Conservation (phyloP, 768 basidiomycete genomes). For the Lactarius psammicola region DNA sequence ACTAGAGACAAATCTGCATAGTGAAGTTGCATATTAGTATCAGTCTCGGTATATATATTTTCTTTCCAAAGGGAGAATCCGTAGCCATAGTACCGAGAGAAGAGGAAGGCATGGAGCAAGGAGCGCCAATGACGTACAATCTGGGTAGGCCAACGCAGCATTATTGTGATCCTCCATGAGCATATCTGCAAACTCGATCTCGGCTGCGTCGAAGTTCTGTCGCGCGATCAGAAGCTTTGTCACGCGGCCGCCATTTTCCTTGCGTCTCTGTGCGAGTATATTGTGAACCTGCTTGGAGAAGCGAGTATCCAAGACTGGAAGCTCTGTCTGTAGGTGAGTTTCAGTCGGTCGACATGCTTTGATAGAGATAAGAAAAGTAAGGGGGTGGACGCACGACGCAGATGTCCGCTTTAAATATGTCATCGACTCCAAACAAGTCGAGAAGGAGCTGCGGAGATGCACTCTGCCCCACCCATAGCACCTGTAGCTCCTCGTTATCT, state of each 20-base stretch:
- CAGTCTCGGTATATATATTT: not conserved
- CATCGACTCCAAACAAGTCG: slow-evolving; percentile 85
- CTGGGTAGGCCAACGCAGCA: slow-evolving; percentile 86
- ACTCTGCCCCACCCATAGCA: slow-evolving; percentile 87
- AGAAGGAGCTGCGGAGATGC: slow-evolving; percentile 76
- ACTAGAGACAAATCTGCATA: slow-evolving; percentile 26
- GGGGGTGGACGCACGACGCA: slow-evolving; percentile 58
- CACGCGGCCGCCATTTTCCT: slow-evolving; percentile 49
- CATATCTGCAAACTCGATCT: slow-evolving; percentile 97
- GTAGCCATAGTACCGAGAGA: not conserved
- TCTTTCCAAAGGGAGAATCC: not conserved
- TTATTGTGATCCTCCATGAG: slow-evolving; percentile 97
- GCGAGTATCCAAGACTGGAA: slow-evolving; percentile 69
- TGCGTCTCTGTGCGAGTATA: slow-evolving; percentile 67
- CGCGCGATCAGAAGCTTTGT: slow-evolving; percentile 74
- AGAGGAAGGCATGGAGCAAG: not conserved
- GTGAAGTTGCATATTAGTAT: not conserved
- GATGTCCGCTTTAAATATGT: slow-evolving; percentile 64
- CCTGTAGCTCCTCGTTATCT: slow-evolving; percentile 87
- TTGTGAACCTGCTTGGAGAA: slow-evolving; percentile 85
- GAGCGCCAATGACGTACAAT: slow-evolving; percentile 58
- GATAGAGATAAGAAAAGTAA: too few species aligned
- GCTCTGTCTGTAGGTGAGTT: slow-evolving; percentile 47
- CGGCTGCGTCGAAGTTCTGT: slow-evolving; percentile 88
- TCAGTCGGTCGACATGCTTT: not conserved